Base-by-base conservation (phyloP, 371 early-diverging fungal species). In the Mucor plumbeus region DNA sequence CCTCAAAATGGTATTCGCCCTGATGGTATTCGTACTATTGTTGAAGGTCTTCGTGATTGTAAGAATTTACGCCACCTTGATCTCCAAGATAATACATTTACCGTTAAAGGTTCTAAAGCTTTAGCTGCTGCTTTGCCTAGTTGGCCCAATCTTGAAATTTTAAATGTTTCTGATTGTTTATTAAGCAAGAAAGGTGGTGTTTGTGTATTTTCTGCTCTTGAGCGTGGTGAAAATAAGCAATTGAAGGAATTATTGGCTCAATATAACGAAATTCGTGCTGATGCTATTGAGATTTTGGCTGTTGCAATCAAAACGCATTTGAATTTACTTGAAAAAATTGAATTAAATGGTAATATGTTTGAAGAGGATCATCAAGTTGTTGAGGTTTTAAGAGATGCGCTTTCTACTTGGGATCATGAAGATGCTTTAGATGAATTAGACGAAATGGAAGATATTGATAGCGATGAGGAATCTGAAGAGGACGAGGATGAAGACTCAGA, bases 1-100 rank as follows among this genome's bases (percentile, higher is more conserved):
- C 97, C 97, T 35, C 98, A 99, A 77, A 97, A 99, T 76, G 95
- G 96, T 63, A 99, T 99, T 66, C 93, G 98, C 31, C 92, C 96
- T 11, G 97, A 95, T 43, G 98, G 99, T 65, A 91, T 97, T 59
- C 76, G 73, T 19, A 83, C 83, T 63, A 76, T 99, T 43, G 78
- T 93, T 26, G 73, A 74, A n/a, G 92, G 93, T 10, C 76, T 97
- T 11, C 73, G 85, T 15, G 60, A 75, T n/a, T 94, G 94, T 81
- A 79, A 81, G 33, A 70, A 81, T 19, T 75, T 99, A 56, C 84
- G 88, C 59, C 83, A 87, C 61, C 77, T 99, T 43, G 97, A 99
- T 80, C 78, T 99, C 58, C 97, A 98, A 77, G 99, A 99, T 77
- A 99, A 99, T 80, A 97, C 98, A 0, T 97, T 99, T 59, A 96